Evolutionary conservation across 768 basidiomycete genomes (phyloP).

Genomic region (Rhodotorula babjevae): DNA sequence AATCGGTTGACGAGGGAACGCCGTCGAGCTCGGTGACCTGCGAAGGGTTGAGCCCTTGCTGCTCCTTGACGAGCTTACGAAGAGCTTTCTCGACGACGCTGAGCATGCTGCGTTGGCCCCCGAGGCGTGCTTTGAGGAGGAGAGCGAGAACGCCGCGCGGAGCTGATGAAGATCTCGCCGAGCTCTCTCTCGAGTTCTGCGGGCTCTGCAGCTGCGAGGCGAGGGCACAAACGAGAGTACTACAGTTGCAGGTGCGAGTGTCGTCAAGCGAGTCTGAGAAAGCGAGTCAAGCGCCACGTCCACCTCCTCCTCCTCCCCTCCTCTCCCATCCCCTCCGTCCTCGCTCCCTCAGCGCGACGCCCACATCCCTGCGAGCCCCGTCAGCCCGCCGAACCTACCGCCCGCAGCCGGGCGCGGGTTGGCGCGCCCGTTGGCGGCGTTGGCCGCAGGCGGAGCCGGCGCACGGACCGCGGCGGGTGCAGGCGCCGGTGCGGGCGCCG

Average conservation of each 20-base stretch:
- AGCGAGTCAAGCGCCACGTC: no score
- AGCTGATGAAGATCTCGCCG: background rate
- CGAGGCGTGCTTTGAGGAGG: background rate
- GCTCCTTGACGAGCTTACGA: conserved; percentile 1
- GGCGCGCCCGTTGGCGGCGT: background rate
- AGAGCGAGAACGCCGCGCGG: background rate
- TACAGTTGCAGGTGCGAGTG: no score
- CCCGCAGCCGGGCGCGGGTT: background rate
- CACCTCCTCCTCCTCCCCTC: no score
- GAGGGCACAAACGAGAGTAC: no score
- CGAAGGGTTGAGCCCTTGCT: conserved; percentile 28
- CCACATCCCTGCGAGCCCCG: background rate
- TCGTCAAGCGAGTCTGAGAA: no score
- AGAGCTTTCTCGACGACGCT: conserved; percentile 2
- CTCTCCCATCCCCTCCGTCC: no score
- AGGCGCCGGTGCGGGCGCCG: background rate
- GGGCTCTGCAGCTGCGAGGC: no score
- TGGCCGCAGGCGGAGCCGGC: background rate
- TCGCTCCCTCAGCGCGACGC: background rate
- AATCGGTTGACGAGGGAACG: conserved; percentile 21
- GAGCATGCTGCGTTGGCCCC: background rate
- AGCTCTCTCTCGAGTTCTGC: no score
- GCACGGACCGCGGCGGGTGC: background rate
- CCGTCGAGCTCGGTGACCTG: conserved; percentile 11
- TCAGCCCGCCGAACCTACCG: background rate